Evolutionary conservation across 208 protist genomes (phyloP), one percentile per base, ranked within the genome.

Genomic region (Leishmania gerbilli): DNA sequence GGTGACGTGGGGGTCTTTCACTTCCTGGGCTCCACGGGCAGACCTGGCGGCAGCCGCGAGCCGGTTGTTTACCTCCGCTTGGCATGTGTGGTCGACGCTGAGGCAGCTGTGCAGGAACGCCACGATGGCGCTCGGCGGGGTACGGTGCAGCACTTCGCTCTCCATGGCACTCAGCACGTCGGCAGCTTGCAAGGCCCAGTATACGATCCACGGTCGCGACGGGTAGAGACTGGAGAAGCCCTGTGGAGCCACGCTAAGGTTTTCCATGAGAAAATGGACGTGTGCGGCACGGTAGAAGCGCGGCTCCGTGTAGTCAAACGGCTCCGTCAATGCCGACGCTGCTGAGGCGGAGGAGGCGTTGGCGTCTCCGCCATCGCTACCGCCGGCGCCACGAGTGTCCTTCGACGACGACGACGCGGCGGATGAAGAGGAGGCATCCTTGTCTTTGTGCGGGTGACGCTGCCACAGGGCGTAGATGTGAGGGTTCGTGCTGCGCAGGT

Each of bases 111-210:
- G 68, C 21, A 95, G 71, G 74, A 92, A 94, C 51, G 84, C 80
- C 17, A 84, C 84, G 17, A 97, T 72, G 53, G 69, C 92, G 9
- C 86, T 79, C 2, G 82, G 77, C 3, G 90, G 84, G 8, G 89
- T 83, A n/a, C 45, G 65, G 34, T 86, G 69, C 53, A 88, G 88
- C 3, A 97, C 79, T 47, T 90, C 74, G 1, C 81, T 64, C 27
- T 86, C 81, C 24, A 87, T 88, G 62, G 89, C 75, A 53, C 84
- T 91, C n/a, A 97, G 87, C n/a, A 94, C 53, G 72, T 95, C 90
- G 11, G 91, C 94, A 6, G 91, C 90, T 68, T 97, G 92, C 77
- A 96, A 79, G 11, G 86, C 75, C 93, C 92, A 97, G 87, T 94
- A 97, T 1, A 87, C 87, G 42, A 97, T 71, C 93, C 94, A 97